A percentile compares a stretch with the other conserved stretches of the same genome.
Evolutionary conservation across 805 yeast species (phyloP).

Genomic region (Schizosaccharomyces japonicus): DNA sequence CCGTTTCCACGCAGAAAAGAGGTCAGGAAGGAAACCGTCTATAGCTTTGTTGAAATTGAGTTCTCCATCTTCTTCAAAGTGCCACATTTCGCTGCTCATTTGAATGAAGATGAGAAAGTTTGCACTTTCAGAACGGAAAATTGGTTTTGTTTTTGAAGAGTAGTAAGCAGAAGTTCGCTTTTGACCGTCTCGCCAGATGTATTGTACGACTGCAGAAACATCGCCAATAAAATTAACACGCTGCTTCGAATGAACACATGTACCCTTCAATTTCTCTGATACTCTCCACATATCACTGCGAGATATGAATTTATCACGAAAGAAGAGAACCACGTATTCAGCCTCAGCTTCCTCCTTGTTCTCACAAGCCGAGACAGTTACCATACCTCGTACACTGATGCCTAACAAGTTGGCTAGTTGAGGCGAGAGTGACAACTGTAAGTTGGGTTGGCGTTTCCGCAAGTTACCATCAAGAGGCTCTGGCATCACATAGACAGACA

Average conservation of each 20-base stretch:
- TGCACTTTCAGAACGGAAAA: constrained; percentile 80
- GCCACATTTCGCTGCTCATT: constrained; percentile 90
- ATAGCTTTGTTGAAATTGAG: constrained; percentile 78
- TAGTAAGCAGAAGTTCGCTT: constrained; percentile 54
- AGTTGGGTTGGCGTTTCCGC: background rate
- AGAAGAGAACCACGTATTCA: constrained; percentile 45
- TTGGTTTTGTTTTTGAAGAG: constrained; percentile 47
- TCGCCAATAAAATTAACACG: constrained; percentile 31
- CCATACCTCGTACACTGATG: background rate
- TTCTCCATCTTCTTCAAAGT: constrained; percentile 89
- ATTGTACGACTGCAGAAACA: constrained; percentile 39
- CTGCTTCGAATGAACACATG: constrained; percentile 38
- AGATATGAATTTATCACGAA: constrained; percentile 44
- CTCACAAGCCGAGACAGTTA: background rate
- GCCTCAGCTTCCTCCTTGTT: constrained; percentile 20
- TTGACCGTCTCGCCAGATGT: constrained; percentile 42
- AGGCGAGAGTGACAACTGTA: background rate
- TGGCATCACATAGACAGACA: background rate
- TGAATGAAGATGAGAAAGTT: constrained; percentile 63
- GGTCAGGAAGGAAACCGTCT: constrained; percentile 73
- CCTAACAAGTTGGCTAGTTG: background rate
- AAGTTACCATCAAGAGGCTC: background rate
- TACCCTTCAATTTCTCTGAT: constrained; percentile 19
- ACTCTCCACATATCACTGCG: constrained; percentile 61
- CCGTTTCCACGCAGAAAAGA: constrained; percentile 69